phyloP scores from a whole-genome alignment of 768 basidiomycete species.

The Tricholoma terreum region DNA sequence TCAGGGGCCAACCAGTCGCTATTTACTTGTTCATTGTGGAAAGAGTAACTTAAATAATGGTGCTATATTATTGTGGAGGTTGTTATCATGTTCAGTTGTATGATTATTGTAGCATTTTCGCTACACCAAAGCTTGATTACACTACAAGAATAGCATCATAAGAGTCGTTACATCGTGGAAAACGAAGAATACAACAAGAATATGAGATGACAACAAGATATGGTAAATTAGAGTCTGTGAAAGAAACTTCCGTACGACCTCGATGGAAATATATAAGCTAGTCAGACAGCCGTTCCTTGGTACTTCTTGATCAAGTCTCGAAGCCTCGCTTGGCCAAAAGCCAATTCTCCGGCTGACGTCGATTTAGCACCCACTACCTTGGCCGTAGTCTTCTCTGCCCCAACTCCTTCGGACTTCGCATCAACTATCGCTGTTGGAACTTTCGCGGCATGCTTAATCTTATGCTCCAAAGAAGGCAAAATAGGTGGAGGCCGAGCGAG shows the following conservation, averaged over 20 bases:
- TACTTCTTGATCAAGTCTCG: slow-evolving; percentile 82
- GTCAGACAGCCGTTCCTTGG: slow-evolving; percentile 38
- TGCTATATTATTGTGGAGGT: too few relatives aligned
- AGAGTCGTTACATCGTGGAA: neutral
- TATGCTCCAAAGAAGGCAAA: slow-evolving; percentile 11
- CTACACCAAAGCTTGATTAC: neutral
- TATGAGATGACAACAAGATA: neutral
- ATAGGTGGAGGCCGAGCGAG: slow-evolving; percentile 49
- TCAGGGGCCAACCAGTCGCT: too few relatives aligned
- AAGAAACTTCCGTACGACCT: too few relatives aligned
- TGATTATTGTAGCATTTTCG: neutral
- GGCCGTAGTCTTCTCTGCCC: slow-evolving; percentile 10
- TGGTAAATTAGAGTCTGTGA: neutral
- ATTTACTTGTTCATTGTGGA: too few relatives aligned
- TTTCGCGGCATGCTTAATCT: slow-evolving; percentile 18
- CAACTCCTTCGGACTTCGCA: slow-evolving; percentile 8
- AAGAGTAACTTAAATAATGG: too few relatives aligned
- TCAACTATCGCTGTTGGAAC: slow-evolving; percentile 37
- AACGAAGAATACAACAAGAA: neutral
- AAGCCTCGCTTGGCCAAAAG: slow-evolving; percentile 74
- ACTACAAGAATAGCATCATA: neutral
- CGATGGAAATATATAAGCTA: too few relatives aligned
- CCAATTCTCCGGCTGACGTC: slow-evolving; percentile 43
- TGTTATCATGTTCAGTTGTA: too few relatives aligned
- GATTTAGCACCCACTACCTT: slow-evolving; percentile 22